Conservation (phyloP, 116 monocot genomes). For the Zostera marina region DNA sequence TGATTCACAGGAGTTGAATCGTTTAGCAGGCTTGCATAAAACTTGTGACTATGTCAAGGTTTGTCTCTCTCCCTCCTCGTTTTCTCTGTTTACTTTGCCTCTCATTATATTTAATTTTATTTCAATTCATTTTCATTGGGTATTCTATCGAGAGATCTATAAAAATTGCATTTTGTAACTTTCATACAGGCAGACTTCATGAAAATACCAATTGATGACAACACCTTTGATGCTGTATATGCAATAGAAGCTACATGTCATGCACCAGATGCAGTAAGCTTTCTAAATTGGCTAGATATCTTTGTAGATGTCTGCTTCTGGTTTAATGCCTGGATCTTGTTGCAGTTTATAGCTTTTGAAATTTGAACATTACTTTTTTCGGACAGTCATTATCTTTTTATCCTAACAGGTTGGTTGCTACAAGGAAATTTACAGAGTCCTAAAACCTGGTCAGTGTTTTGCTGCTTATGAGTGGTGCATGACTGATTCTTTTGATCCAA, state of each 20-base stretch:
- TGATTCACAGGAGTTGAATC: conserved; percentile 57
- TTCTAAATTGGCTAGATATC: conserved; percentile 4
- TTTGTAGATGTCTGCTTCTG: neutral
- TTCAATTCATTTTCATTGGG: neutral
- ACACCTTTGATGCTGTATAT: conserved; percentile 76
- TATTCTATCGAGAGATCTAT: neutral
- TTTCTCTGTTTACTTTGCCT: neutral
- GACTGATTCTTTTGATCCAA: conserved; percentile 64
- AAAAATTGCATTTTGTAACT: neutral
- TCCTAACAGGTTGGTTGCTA: conserved; percentile 70
- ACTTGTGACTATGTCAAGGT: conserved; percentile 86
- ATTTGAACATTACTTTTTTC: neutral
- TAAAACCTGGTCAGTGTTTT: conserved; percentile 96
- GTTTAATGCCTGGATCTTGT: neutral
- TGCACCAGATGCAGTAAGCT: conserved; percentile 76
- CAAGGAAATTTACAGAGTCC: conserved; percentile 75
- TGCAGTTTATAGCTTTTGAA: neutral
- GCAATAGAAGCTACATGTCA: conserved; percentile 96
- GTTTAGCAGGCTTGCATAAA: conserved; percentile 32
- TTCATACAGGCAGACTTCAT: conserved; percentile 90
- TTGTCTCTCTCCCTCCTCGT: neutral
- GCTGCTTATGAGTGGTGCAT: conserved; percentile 99
- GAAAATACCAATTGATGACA: conserved; percentile 82
- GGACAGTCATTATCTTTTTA: conserved; percentile 1
- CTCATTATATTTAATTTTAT: neutral